phyloP scores from a whole-genome alignment of 352 stramenopile genomes.

The Thalassiosira exigua region DNA sequence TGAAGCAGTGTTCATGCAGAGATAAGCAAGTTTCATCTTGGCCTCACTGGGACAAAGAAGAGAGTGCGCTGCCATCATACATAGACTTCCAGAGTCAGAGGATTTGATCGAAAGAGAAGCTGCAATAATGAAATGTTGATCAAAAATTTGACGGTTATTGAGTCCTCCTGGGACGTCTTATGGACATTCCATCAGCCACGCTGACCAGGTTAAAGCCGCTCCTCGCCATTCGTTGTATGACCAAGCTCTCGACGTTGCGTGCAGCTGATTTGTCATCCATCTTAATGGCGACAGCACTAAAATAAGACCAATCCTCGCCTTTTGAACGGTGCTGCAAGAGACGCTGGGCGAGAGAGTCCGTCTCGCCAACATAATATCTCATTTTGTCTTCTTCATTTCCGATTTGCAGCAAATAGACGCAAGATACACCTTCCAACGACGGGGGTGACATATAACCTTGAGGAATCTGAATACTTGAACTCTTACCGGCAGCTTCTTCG shows the following conservation, averaged over 20 bases:
- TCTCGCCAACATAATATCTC: conserved; percentile 85
- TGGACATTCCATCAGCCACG: conserved; percentile 61
- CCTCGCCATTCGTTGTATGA: conserved; percentile 69
- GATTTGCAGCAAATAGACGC: conserved; percentile 82
- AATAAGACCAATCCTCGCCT: conserved; percentile 51
- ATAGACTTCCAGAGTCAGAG: too few relatives aligned
- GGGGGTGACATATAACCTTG: conserved; percentile 59
- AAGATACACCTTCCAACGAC: conserved; percentile 69
- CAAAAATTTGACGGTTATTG: too few relatives aligned
- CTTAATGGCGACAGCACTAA: conserved; percentile 54
- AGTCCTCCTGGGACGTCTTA: conserved; percentile 19
- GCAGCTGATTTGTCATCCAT: conserved; percentile 70
- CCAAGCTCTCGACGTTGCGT: conserved; percentile 62
- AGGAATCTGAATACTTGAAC: conserved; percentile 31
- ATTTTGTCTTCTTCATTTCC: conserved; percentile 9
- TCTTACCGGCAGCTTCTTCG: conserved; percentile 24
- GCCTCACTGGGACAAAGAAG: too few relatives aligned
- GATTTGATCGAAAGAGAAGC: too few relatives aligned
- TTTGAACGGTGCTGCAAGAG: conserved; percentile 74
- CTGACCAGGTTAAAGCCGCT: conserved; percentile 69
- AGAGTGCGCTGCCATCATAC: too few relatives aligned
- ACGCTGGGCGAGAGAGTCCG: conserved; percentile 71
- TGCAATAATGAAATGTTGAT: too few relatives aligned
- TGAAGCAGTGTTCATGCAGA: too few relatives aligned
- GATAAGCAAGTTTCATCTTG: too few relatives aligned